phyloP scores from a whole-genome alignment of 805 yeast species.

The Komagataella kurtzmanii region DNA sequence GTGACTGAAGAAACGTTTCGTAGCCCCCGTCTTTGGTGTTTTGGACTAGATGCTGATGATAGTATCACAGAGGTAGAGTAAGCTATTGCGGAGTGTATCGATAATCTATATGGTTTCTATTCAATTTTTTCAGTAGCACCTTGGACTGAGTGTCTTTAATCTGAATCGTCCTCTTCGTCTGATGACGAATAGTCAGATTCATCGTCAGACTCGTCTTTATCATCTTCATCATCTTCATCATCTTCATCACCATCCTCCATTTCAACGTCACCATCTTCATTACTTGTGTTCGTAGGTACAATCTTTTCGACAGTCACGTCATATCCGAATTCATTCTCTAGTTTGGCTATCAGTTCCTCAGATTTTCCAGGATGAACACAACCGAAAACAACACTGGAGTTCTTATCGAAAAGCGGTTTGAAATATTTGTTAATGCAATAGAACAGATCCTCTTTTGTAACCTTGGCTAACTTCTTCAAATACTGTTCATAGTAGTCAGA shows the following conservation, averaged over 20 bases:
- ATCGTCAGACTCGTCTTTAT: conserved; percentile 7
- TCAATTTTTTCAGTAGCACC: background rate
- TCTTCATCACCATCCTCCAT: conserved; percentile 16
- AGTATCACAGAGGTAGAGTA: too few relatives aligned
- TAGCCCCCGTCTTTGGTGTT: too few relatives aligned
- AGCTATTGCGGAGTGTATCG: too few relatives aligned
- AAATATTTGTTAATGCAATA: conserved; percentile 43
- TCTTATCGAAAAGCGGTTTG: conserved; percentile 46
- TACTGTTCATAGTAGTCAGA: conserved; percentile 43
- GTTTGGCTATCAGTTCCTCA: conserved; percentile 29
- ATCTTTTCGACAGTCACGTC: conserved; percentile 44
- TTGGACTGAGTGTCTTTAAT: background rate
- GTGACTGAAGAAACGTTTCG: too few relatives aligned
- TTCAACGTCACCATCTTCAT: conserved; percentile 11
- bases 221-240: conserved; percentile 14
- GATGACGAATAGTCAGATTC: conserved; percentile 4
- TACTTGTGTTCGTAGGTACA: conserved; percentile 8
- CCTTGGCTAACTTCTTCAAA: conserved; percentile 35
- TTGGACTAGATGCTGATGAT: too few relatives aligned
- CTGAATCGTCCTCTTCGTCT: conserved; percentile 5
- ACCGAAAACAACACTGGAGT: conserved; percentile 45
- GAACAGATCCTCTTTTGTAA: conserved; percentile 40
- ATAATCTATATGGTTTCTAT: background rate
- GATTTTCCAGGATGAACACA: conserved; percentile 62
- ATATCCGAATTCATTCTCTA: conserved; percentile 40